Base-by-base conservation (phyloP, 2,329 filamentous ascomycete genomes). In the Cladorrhinum sp. region DNA sequence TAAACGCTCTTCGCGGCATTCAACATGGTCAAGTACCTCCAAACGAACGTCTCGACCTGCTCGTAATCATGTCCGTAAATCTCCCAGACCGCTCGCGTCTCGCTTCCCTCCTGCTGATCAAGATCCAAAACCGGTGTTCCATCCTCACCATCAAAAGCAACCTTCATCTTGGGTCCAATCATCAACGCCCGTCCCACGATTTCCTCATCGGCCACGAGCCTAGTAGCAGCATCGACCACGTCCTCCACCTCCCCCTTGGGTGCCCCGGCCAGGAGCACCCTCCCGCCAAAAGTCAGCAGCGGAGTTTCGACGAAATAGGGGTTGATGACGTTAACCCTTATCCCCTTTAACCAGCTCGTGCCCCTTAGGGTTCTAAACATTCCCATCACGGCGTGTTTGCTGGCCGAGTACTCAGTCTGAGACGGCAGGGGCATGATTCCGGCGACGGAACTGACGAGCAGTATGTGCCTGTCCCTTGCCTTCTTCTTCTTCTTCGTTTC, bases 281-380 rank as follows among this genome's bases (percentile, higher is more conserved):
- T 76, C 18, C 77, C 84, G 1, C 65, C 59, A 1, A 73, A 61
- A 0, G 78, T 73, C 3, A 87, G 70, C 50, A 90, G 79, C n/a
- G 85, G 82, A 14, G 84, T 87, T 66, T 86, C 82, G 67, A 80
- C 76, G 71, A 88, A 90, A 73, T 89, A 90, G 0, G 87, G 87
- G 61, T 80, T 82, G n/a, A 90, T 71, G 68, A 89, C 77, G 69
- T 90, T 90, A 62, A 88, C 76, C 50, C 88, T 79, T 48, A 90
- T 74, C 23, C 83, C 82, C 48, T 79, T 73, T 7, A 73, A 65
- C 58, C 79, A 77, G 2, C 80, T 75, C 0, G 80, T 80, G 3
- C 76, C 71, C 16, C 86, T 79, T 51, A 90, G 73, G 5, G 79
- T 77, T 49, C 87, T 80, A 72, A 87, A 89, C 33, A 89, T 74